Percentiles rank a stretch among this genome's conserved stretches.
phyloP scores from a whole-genome alignment of 192 early-diverging fungal species.

The Backusella macrospora region DNA sequence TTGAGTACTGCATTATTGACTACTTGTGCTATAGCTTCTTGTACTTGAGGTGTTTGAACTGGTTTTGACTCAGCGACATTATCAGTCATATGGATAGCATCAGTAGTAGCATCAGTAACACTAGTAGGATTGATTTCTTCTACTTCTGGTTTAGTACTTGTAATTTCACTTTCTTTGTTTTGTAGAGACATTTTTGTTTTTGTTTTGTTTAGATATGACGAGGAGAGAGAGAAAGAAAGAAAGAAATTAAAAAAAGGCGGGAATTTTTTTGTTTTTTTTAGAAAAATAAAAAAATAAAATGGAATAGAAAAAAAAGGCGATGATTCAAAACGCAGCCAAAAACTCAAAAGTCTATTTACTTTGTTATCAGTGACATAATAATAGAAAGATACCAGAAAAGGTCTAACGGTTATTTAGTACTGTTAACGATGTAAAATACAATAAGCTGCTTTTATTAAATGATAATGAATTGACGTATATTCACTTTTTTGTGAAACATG shows the following conservation, averaged over 20 bases:
- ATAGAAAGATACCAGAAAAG: too few species aligned
- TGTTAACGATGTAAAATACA: too few species aligned
- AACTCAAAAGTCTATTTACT: neutral
- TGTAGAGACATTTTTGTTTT: neutral
- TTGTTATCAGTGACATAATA: neutral
- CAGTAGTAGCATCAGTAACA: neutral
- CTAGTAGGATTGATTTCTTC: neutral
- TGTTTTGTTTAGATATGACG: neutral
- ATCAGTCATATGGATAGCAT: neutral
- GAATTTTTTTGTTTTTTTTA: neutral
- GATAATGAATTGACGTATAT: too few species aligned
- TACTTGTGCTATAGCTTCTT: constrained; percentile 7
- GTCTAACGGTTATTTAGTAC: too few species aligned
- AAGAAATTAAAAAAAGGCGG: neutral
- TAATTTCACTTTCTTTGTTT: neutral
- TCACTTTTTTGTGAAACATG: too few species aligned
- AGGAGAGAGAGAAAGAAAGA: neutral
- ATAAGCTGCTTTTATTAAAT: too few species aligned
- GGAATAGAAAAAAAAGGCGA: neutral
- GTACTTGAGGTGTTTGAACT: neutral
- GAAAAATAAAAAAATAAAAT: neutral
- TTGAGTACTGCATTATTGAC: neutral
- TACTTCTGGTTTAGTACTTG: neutral
- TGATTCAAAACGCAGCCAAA: constrained; percentile 9
- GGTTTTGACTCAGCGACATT: neutral